Evolutionary conservation across 805 yeast genomes (phyloP), one percentile per base, ranked within the genome.

Genomic region (Scheffersomyces stipitis): DNA sequence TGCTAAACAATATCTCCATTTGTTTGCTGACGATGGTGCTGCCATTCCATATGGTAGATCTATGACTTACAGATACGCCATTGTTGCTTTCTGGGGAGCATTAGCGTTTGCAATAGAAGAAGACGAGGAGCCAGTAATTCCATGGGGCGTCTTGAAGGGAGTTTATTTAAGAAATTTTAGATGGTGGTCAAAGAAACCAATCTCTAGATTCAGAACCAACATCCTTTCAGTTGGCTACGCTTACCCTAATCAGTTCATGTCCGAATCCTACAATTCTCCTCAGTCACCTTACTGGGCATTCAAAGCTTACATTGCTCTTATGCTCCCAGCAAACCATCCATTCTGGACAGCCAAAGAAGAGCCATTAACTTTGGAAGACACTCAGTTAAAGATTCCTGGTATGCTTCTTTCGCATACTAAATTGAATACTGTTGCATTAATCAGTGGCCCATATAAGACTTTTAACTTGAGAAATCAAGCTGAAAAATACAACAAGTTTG

Each of bases 1-100:
- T 48, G 60, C 62, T 4, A 27, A 33, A 10, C 41, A 52, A 12
- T 58, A 43, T 38, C 20, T 40, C 22, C 44, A 55, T 22, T 56
- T 46, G 46, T 54, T 51, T 38, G 24, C 24, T 20, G 24, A 41
- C 31, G 42, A 42, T 29, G 46, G 49, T 3, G 36, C 46, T 5
- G 14, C 26, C 16, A n/a, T 44, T 18, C 44, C 38, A 9, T 39
- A 36, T 28, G 49, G 46, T 13, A 41, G 49, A 30, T 39, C 44
- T 2, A 17, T 44, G 18, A 42, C 42, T 13, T 44, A 44, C 27
- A 33, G 42, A 18, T 44, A 32, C 36, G 46, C 46, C 14, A 29
- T 28, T 2, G 31, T 37, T 26, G 41, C 42, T n/a, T 42, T 44
- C 26, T 44, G 49, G 49, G 49, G 49, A 7, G 9, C 34, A 8